phyloP scores from a whole-genome alignment of 225 moss, liverwort and hornwort species.

The Asterella californica region DNA sequence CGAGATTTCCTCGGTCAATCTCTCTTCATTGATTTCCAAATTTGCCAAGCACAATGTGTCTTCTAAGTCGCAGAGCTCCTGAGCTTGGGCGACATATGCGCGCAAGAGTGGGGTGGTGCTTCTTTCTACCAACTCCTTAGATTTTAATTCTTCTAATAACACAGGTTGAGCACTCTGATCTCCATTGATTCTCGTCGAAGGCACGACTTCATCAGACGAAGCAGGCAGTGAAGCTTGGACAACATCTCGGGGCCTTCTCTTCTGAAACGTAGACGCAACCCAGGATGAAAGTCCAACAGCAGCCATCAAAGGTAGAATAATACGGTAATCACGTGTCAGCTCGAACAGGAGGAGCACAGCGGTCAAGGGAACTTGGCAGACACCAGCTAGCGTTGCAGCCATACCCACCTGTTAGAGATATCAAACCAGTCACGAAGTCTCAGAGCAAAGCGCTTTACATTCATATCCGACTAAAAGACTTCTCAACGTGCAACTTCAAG shows the following conservation, averaged over 20 bases:
- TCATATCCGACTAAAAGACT: not conserved
- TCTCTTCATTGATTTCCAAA: conserved; percentile 68
- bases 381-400: conserved; percentile 96
- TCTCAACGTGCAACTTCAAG: not conserved
- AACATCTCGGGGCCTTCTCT: conserved; percentile 39
- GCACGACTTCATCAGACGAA: conserved; percentile 19
- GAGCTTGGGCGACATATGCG: conserved; percentile 39
- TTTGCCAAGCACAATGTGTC: conserved; percentile 64
- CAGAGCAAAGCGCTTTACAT: not conserved
- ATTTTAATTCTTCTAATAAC: conserved; percentile 14
- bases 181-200: conserved; percentile 17
- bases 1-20: conserved; percentile 63
- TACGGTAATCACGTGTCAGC: conserved; percentile 92
- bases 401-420: conserved; percentile 70
- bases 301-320: conserved; percentile 92
- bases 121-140: conserved; percentile 2
- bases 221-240: conserved; percentile 40
- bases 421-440: not conserved
- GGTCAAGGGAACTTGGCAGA: conserved; percentile 96
- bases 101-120: conserved; percentile 12
- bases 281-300: conserved; percentile 95
- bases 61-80: conserved; percentile 65
- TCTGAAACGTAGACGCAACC: conserved; percentile 77
- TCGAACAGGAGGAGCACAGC: conserved; percentile 91
- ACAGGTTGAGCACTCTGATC: conserved; percentile 10